Base-by-base conservation (phyloP, 768 basidiomycete species). In the Lactarius indigo region DNA sequence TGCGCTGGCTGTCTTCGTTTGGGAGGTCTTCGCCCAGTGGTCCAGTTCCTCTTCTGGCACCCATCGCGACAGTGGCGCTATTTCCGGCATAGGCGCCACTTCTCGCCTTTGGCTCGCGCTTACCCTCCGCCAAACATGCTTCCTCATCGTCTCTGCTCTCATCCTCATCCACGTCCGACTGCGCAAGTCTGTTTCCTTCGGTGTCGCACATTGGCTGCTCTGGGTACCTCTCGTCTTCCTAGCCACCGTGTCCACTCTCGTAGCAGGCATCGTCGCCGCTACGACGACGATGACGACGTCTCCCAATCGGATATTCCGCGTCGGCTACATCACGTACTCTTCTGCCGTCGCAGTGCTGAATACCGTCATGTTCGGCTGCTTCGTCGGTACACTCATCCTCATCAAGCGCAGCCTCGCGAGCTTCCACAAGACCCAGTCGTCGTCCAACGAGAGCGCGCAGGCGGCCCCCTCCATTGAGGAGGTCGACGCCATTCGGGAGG, bases 401-500 rank as follows among this genome's bases (percentile, higher is more conserved):
- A 88, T 91, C 76, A 85, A 83, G 75, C 83, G 83, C 70, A 89
- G 89, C 73, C 81, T 90, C 57, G 77, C 82, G 20, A 78, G 80
- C n/a, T 74, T 85, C 44, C 79, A 83, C 63, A 84, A 85, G 26
- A 79, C 80, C 7, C 70, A 75, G 12, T 87, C 88, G 12, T 87
- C 88, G 15, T 85, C 87, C 2, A 78, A 81, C 23, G 77, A 82
- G 66, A 73, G 80, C 35, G 84, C 84, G 20, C 78, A 87, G 33
- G 85, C 84, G 0, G 88, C 88, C 0, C 89, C 90, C 71, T 81
- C 82, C 20, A 87, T 87, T 0, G 88, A 90, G 70, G 90, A 92
- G 61, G 80, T 91, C 58, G 87, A 91, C 66, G 88, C 80, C 23
- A 80, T 91, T 60, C 85, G 86, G 26, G 90, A 91, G 69, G 89